phyloP scores from a whole-genome alignment of 1,139 yeast genomes.

The Scheffersomyces illinoinensis region DNA sequence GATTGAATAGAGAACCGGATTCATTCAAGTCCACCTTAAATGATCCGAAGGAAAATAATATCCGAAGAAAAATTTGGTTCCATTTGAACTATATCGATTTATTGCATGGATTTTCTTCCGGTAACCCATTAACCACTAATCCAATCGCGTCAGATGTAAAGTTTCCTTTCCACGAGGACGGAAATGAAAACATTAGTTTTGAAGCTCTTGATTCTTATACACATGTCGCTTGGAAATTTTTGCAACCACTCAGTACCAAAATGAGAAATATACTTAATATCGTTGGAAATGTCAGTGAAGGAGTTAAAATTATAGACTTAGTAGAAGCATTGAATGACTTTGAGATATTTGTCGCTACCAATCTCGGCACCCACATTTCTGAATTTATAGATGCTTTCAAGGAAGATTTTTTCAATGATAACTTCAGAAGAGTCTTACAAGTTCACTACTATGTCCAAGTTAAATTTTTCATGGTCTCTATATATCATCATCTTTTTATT shows the following conservation, averaged over 20 bases:
- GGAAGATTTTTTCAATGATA: background rate
- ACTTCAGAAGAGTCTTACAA: conserved; percentile 1
- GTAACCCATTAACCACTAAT: conserved; percentile 26
- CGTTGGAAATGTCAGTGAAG: background rate
- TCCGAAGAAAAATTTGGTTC: conserved; percentile 19
- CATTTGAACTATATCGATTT: conserved; percentile 25
- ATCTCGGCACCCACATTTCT: conserved; percentile 2
- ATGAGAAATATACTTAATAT: background rate
- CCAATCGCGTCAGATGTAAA: conserved; percentile 27
- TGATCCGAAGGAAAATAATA: conserved; percentile 11
- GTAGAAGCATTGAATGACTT: conserved; percentile 7
- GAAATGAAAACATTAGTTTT: conserved; percentile 20
- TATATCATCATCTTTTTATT: conserved; percentile 16
- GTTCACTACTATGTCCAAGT: conserved; percentile 11
- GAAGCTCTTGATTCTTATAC: conserved; percentile 8
- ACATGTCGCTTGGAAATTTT: background rate
- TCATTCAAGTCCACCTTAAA: conserved; percentile 8
- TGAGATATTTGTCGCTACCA: conserved; percentile 6
- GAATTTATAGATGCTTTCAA: conserved; percentile 2
- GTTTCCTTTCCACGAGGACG: conserved; percentile 25
- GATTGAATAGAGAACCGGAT: conserved; percentile 18
- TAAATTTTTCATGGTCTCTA: conserved; percentile 11
- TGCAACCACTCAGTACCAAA: conserved; percentile 1
- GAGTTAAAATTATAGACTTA: conserved; percentile 8
- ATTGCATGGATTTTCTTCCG: conserved; percentile 28